Evolutionary conservation across 768 basidiomycete species (phyloP).

Genomic region (Suillus subalutaceus): DNA sequence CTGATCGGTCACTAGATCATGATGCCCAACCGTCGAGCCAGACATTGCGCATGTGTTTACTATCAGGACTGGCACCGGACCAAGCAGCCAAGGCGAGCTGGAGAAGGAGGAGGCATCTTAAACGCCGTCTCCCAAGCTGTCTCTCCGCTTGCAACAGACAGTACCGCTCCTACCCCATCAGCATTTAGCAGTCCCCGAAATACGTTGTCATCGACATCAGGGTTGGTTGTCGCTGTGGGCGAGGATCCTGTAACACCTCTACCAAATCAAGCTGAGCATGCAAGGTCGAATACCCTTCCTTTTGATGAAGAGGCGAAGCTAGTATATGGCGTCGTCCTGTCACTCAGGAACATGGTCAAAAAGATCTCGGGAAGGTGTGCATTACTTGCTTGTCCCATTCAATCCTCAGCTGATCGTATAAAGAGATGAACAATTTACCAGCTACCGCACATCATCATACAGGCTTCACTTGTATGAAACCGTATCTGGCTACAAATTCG

Average conservation of each 20-base stretch:
- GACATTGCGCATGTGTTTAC: conserved; percentile 91
- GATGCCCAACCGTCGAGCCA: conserved; percentile 31
- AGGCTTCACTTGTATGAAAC: conserved; percentile 94
- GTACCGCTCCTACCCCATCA: conserved; percentile 37
- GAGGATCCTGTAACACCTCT: conserved; percentile 39
- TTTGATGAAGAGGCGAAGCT: conserved; percentile 98
- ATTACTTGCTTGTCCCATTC: background rate
- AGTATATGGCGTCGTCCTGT: conserved; percentile 94
- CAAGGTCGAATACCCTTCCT: conserved; percentile 58
- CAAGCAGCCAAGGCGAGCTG: conserved; percentile 70
- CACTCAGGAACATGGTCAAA: conserved; percentile 91
- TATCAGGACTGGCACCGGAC: conserved; percentile 95
- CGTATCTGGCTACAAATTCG: conserved; percentile 89
- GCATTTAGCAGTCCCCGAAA: conserved; percentile 61
- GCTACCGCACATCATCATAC: conserved; percentile 90
- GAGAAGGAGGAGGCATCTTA: conserved; percentile 66
- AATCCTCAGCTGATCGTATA: conserved; percentile 7
- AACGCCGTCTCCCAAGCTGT: conserved; percentile 81
- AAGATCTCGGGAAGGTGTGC: conserved; percentile 85
- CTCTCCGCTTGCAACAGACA: conserved; percentile 35
- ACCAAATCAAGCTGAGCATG: conserved; percentile 23
- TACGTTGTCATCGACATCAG: conserved; percentile 64
- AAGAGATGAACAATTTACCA: conserved; percentile 90
- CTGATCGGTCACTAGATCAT: conserved; percentile 5
- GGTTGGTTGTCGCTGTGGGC: conserved; percentile 66